Evolutionary conservation across 83 land plant species (phyloP), one percentile per base, ranked within the genome.

Genomic region (Picea mariana): DNA sequence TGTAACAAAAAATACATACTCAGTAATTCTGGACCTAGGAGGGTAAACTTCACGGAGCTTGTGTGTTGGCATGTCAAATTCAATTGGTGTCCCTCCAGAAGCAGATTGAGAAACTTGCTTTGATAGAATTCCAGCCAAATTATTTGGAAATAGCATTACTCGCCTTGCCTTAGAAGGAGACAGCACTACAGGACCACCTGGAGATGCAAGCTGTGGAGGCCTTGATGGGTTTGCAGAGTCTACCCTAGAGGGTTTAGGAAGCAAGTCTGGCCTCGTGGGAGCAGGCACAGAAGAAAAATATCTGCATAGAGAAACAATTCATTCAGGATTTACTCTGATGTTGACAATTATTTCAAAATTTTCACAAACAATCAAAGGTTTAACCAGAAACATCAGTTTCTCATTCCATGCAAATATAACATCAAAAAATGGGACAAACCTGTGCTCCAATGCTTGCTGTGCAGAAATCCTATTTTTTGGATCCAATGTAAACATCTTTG

Each of bases 401-500:
- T 40, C 15, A 58, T 18, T 64, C 34, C 65, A 83, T 9, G 2
- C 23, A 63, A 16, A 18, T 52, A 34, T 0, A 27, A 49, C 67
- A 80, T 18, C 67, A 7, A 44, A 52, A 78, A n/a, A 80, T 44
- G 20, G 59, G 9, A 66, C 15, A 77, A 40, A 94, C 99, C 99
- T 92, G 83, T 97, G 99, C 76, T 95, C 99, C 68, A 97, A 82
- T 44, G 99, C 95, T 84, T 95, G 97, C 79, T 94, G 98, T 17
- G 91, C 95, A 27, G 95, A 75, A 64, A 97, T 92, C 73, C 99
- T 87, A 21, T 85, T 61, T 80, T 91, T 95, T 71, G 99, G 99
- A 87, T 97, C 99, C 80, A 91, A 97, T 2, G 93, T 87, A 81
- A 97, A 92, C 98, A 97, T 95, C 82, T 90, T 91, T 40, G 94